These are phyloP conservation scores for Cutaneotrichosporon sp. DNA, from an alignment of 1,284 basidiomycete species.

Conservation along the genomic window DNA sequence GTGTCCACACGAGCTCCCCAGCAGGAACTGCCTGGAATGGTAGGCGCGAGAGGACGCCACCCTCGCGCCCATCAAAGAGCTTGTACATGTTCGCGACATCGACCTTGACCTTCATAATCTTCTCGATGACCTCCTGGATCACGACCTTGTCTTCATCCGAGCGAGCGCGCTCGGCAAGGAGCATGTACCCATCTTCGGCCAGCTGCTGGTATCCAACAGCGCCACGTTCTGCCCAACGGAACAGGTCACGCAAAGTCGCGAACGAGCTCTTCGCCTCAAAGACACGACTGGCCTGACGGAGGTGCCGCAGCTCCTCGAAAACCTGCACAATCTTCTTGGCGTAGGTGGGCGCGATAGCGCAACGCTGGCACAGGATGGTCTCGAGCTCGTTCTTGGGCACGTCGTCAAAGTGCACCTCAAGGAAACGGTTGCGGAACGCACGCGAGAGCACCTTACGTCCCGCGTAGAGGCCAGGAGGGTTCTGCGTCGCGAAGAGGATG, in stretches of 20 bases:
- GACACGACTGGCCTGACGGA: conserved; percentile 83
- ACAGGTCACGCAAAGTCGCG: conserved; percentile 93
- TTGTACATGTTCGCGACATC: conserved; percentile 70
- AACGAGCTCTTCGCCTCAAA: conserved; percentile 98
- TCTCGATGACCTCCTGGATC: conserved; percentile 91
- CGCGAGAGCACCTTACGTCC: conserved; percentile 93
- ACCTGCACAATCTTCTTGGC: conserved; percentile 87
- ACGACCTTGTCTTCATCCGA: conserved; percentile 78
- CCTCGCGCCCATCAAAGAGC: conserved; percentile 59
- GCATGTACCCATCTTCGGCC: conserved; percentile 96
- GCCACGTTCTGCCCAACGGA: conserved; percentile 92
- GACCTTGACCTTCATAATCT: conserved; percentile 83
- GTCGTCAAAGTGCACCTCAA: conserved; percentile 97
- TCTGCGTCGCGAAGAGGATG: conserved; percentile 98
- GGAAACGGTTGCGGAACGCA: conserved; percentile 96
- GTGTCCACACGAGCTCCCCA: conserved; percentile 76
- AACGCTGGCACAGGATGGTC: conserved; percentile 84
- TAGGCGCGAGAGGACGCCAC: conserved; percentile 41
- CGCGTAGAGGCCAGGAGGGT: conserved; percentile 95
- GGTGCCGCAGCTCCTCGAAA: conserved; percentile 89
- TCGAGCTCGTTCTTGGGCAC: conserved; percentile 93
- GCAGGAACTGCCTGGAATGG: conserved; percentile 33
- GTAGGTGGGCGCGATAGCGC: conserved; percentile 87
- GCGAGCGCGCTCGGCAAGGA: conserved; percentile 88
- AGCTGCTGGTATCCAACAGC: conserved; percentile 87